These are phyloP conservation scores for Fusarium kyushuense DNA, from an alignment of 2,329 filamentous ascomycete genomes.

Conservation along the genomic window DNA sequence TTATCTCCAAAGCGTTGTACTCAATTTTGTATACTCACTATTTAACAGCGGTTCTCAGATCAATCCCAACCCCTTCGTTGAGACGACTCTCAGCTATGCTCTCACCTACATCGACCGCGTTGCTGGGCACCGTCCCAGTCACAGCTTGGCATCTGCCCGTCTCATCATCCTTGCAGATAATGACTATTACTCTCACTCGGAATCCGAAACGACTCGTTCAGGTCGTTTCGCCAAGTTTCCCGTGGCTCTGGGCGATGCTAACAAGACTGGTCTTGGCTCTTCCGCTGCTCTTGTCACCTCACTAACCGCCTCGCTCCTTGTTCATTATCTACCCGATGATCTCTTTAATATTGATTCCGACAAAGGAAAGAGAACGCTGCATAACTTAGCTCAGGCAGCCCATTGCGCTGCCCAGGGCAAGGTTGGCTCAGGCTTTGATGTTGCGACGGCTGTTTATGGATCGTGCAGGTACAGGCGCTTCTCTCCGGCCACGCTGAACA, in stretches of 20 bases:
- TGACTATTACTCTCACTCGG: conserved; percentile 87
- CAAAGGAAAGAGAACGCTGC: conserved; percentile 71
- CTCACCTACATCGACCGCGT: conserved; percentile 79
- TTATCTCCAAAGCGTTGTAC: background rate
- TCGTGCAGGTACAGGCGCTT: conserved; percentile 94
- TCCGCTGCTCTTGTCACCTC: conserved; percentile 94
- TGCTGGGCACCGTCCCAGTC: conserved; percentile 52
- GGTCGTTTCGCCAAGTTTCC: conserved; percentile 81
- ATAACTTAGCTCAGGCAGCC: conserved; percentile 93
- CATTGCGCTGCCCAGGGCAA: conserved; percentile 98
- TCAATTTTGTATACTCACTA: conserved; percentile 32
- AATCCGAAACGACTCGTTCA: conserved; percentile 47
- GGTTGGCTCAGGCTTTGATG: conserved; percentile 94
- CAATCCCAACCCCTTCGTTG: conserved; percentile 83
- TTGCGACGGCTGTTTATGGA: conserved; percentile 92
- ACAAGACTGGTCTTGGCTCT: conserved; percentile 96
- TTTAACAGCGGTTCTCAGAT: conserved; percentile 59
- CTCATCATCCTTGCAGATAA: conserved; percentile 94
- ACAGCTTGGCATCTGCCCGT: conserved; percentile 73
- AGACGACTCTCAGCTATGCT: conserved; percentile 88
- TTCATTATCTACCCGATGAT: conserved; percentile 74
- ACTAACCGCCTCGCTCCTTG: conserved; percentile 80
- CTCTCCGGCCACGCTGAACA: conserved; percentile 78
- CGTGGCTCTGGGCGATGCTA: conserved; percentile 79
- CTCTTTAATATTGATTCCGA: conserved; percentile 69